Evolutionary conservation across 1,284 basidiomycete species (phyloP), one percentile per base, ranked within the genome.

Genomic region (Malassezia dermatis): DNA sequence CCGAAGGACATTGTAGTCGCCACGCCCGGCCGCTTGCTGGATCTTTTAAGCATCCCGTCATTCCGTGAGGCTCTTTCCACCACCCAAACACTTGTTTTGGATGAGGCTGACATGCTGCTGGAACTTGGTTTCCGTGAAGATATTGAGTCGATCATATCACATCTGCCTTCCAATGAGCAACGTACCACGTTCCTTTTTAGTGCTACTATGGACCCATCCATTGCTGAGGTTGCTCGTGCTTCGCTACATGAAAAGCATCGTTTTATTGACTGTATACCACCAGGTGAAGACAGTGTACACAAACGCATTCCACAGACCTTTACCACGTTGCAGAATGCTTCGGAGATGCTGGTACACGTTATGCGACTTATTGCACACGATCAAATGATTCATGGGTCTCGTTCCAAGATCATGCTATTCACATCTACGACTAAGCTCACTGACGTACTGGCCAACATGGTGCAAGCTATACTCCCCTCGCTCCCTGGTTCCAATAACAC

Each of bases 81-180:
- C 0, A 80, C 78, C 27, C 84, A 85, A 59, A 67, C 88, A 83
- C 80, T 96, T 53, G 80, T 96, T 58, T 79, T 98, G 50, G 93
- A 98, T 71, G 93, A 96, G 76, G 90, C 90, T 10, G 94, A 98
- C 75, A 93, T 88, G 0, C 80, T 96, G 12, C 80, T 98, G 39
- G 90, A 95, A 63, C 88, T 95, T 85, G 93, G 93, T 63, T 98
- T 98, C 83, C 82, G 86, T 8, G 82, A 86, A 42, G 90, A 94
- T 63, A 83, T 98, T 42, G 82, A 88, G 34, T 81, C 80, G 1
- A 90, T 96, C 66, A 77, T 82, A 30, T 67, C 78, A 2, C 80
- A 80, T 63, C 78, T 96, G n/a, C 87, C 88, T 15, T 76, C 78
- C 30, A 75, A 78, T 2, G 80, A 82, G 0, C 75, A 83, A 53